Percentiles rank a stretch among this genome's conserved stretches.
These are phyloP conservation scores for Porogramme epimiltina DNA, from an alignment of 1,284 basidiomycete genomes.

Conservation along the genomic window DNA sequence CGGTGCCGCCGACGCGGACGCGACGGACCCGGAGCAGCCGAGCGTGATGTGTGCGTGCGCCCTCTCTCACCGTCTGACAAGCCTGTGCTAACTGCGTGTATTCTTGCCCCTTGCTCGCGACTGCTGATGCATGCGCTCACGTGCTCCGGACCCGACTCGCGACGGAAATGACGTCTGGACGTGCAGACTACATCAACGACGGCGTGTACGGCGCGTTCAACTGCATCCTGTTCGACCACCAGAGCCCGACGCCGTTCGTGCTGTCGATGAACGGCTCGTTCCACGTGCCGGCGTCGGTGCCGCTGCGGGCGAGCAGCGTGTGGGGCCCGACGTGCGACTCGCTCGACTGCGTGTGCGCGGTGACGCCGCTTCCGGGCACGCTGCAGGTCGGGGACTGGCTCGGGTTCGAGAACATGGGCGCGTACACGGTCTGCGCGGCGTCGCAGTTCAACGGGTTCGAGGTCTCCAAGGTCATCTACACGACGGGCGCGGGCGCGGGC, in stretches of 20 bases:
- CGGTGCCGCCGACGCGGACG: slow-evolving; percentile 32
- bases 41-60: slow-evolving; percentile 83
- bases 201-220: slow-evolving; percentile 99
- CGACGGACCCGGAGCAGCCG: slow-evolving; percentile 51
- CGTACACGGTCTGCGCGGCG: slow-evolving; percentile 79
- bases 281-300: slow-evolving; percentile 50
- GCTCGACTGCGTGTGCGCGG: slow-evolving; percentile 67
- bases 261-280: slow-evolving; percentile 45
- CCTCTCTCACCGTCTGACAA: slow-evolving; percentile 9
- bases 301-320: slow-evolving; percentile 53
- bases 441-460: slow-evolving; percentile 72
- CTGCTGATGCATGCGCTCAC: not conserved
- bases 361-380: slow-evolving; percentile 50
- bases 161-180: too few species aligned
- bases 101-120: not conserved
- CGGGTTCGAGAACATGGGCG: slow-evolving; percentile 78
- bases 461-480: slow-evolving; percentile 45
- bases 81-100: not conserved
- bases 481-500: slow-evolving; percentile 40
- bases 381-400: slow-evolving; percentile 80
- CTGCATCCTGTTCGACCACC: slow-evolving; percentile 83
- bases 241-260: slow-evolving; percentile 72
- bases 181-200: slow-evolving; percentile 93
- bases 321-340: slow-evolving; percentile 80
- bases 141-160: not conserved